Evolutionary conservation across 148 eudicot genomes (phyloP).

Genomic region (Dianthus caryophyllus): DNA sequence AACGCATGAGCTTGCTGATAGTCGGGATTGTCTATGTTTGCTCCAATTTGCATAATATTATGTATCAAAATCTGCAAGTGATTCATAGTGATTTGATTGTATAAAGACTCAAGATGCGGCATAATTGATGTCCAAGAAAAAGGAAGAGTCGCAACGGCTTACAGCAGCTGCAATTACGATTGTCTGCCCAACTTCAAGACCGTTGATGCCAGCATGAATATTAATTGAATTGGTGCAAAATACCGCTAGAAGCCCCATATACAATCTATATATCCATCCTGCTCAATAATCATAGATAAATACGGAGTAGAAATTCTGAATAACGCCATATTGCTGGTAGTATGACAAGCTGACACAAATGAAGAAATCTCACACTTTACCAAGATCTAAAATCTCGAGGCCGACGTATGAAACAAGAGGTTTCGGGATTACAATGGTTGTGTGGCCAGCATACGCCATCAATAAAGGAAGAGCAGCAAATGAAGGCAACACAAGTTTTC

Average conservation of each 20-base stretch:
- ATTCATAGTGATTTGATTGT: slow-evolving; percentile 18
- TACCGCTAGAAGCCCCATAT: slow-evolving; percentile 90
- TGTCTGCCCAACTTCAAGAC: slow-evolving; percentile 99
- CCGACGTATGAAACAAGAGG: slow-evolving; percentile 79
- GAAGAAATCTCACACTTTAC: slow-evolving; percentile 29
- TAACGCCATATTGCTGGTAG: background rate
- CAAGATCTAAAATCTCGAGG: slow-evolving; percentile 72
- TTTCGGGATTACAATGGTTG: slow-evolving; percentile 85
- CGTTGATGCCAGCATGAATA: slow-evolving; percentile 97
- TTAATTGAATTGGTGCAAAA: slow-evolving; percentile 96
- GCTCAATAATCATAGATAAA: slow-evolving; percentile 15
- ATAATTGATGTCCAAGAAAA: slow-evolving; percentile 7
- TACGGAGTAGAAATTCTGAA: background rate
- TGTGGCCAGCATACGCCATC: slow-evolving; percentile 99
- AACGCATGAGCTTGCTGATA: slow-evolving; percentile 96
- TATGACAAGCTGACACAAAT: background rate
- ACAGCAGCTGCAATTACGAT: slow-evolving; percentile 86
- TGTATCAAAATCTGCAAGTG: slow-evolving; percentile 72
- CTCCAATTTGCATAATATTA: slow-evolving; percentile 92
- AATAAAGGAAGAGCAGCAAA: slow-evolving; percentile 88
- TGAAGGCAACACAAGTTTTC: slow-evolving; percentile 84
- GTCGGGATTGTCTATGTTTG: slow-evolving; percentile 53
- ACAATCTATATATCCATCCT: slow-evolving; percentile 89
- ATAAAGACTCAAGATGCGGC: background rate
- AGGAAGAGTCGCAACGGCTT: slow-evolving; percentile 29